Evolutionary conservation across 495 filamentous ascomycete genomes (phyloP).

Genomic region (Sporormia fimetaria): DNA sequence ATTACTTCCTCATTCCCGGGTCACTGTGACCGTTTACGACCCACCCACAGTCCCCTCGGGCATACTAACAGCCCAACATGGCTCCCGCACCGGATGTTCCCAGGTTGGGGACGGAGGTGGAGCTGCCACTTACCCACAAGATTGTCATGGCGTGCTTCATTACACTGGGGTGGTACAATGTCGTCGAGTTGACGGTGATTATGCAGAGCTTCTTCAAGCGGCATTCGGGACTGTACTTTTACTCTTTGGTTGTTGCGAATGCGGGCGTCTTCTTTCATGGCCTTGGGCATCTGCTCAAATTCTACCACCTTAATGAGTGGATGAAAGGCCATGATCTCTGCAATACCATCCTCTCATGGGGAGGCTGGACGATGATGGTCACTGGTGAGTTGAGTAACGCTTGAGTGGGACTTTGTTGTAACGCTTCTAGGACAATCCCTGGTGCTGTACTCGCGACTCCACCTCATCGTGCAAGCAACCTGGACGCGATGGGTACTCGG

Average conservation of each 20-base stretch:
- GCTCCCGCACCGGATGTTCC: too few relatives aligned
- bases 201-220: conserved; percentile 11
- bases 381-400: not conserved
- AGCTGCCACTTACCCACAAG: too few relatives aligned
- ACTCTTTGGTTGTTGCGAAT: conserved; percentile 3
- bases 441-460: conserved; percentile 16
- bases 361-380: conserved; percentile 6
- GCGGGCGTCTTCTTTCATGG: conserved; percentile 4
- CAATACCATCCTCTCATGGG: not conserved
- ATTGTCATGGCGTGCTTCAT: too few relatives aligned
- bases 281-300: conserved; percentile 9
- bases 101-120: too few relatives aligned
- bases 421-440: conserved; percentile 3
- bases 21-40: too few relatives aligned
- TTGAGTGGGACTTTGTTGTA: not conserved
- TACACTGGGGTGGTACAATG: too few relatives aligned
- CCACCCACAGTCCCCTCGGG: too few relatives aligned
- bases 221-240: conserved; percentile 10
- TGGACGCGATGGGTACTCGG: conserved; percentile 5
- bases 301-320: conserved; percentile 4
- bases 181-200: conserved; percentile 11
- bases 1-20: too few relatives aligned
- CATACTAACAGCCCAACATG: too few relatives aligned
- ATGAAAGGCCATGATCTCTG: not conserved
- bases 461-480: conserved; percentile 8